These are phyloP conservation scores for Phytophthora megakarya DNA, from an alignment of 352 stramenopile species.

Conservation along the genomic window DNA sequence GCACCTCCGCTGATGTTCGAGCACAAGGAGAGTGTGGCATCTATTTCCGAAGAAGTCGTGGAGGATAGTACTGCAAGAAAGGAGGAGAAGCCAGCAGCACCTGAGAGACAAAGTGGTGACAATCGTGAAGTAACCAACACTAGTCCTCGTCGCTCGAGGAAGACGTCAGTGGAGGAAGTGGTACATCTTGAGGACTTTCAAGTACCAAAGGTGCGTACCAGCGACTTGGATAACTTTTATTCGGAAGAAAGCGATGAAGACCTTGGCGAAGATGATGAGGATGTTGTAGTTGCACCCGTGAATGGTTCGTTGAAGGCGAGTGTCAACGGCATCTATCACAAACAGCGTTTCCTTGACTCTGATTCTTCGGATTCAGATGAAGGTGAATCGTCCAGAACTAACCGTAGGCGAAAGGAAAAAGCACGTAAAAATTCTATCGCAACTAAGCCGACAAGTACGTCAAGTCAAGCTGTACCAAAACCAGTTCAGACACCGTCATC, in stretches of 20 bases:
- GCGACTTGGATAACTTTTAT: constrained; percentile 80
- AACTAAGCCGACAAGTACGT: constrained; percentile 12
- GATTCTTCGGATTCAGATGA: constrained; percentile 59
- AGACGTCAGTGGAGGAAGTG: constrained; percentile 39
- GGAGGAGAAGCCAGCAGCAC: background rate
- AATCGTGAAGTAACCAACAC: background rate
- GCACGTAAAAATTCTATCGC: constrained; percentile 6
- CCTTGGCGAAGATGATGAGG: constrained; percentile 48
- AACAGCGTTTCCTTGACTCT: constrained; percentile 76
- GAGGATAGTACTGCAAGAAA: background rate
- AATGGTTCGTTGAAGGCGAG: constrained; percentile 33
- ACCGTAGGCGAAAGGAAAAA: constrained; percentile 12
- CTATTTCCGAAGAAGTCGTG: constrained; percentile 4
- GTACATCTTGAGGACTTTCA: constrained; percentile 82
- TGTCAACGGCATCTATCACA: constrained; percentile 52
- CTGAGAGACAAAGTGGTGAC: background rate
- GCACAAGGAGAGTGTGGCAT: constrained; percentile 39
- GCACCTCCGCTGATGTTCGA: constrained; percentile 51
- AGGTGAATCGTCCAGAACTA: constrained; percentile 3
- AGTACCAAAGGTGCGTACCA: constrained; percentile 55
- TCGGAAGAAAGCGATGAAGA: constrained; percentile 70
- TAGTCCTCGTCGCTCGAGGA: constrained; percentile 12
- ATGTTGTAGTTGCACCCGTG: constrained; percentile 51
- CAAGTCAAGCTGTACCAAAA: background rate
- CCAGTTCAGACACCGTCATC: constrained; percentile 2